phyloP scores from a whole-genome alignment of 169 alveolate species.

The Babesia divergens region DNA sequence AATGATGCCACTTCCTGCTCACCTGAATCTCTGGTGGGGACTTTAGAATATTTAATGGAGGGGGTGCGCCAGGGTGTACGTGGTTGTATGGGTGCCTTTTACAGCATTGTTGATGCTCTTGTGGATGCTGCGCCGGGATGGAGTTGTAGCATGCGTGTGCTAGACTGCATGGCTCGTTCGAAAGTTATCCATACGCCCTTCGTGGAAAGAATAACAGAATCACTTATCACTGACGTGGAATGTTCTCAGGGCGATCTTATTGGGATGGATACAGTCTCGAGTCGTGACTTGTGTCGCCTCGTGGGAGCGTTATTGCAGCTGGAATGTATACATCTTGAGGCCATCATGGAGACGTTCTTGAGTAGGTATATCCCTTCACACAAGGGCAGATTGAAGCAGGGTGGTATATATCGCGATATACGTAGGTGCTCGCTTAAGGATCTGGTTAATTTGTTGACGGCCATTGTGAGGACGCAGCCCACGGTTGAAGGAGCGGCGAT shows the following conservation, averaged over 20 bases:
- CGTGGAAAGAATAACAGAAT: neutral
- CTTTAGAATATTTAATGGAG: neutral
- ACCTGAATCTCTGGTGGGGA: constrained; percentile 4
- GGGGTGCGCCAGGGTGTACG: neutral
- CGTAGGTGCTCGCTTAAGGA: neutral
- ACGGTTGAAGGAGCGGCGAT: neutral
- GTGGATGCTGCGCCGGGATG: neutral
- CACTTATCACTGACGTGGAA: neutral
- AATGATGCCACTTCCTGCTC: neutral
- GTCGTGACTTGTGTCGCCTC: neutral
- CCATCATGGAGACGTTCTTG: neutral
- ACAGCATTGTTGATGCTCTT: neutral
- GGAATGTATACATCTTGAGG: neutral
- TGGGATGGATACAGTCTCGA: constrained; percentile 10
- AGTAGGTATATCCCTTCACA: neutral
- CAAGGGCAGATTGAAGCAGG: neutral
- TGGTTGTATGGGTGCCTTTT: constrained; percentile 2
- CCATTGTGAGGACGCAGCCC: constrained; percentile 1
- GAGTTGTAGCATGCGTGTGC: neutral
- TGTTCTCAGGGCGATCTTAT: neutral
- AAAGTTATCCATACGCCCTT: neutral
- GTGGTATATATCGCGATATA: neutral
- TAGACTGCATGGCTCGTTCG: constrained; percentile 3
- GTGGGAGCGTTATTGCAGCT: neutral
- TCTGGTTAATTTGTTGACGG: neutral